Evolutionary conservation across 2,329 filamentous ascomycete genomes (phyloP).

Genomic region (Pyricularia sp.): DNA sequence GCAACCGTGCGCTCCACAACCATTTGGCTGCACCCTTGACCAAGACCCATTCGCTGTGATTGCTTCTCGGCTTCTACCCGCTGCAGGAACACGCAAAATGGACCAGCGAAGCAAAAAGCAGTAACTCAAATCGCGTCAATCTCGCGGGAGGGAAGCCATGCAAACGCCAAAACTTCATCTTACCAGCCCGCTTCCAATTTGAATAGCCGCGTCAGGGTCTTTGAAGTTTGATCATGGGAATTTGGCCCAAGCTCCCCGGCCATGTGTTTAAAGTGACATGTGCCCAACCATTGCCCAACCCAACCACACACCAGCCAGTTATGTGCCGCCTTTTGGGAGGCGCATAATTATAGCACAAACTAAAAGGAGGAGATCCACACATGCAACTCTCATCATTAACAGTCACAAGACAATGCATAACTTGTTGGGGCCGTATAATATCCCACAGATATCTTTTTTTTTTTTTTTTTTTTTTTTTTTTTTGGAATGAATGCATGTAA

Average conservation of each 20-base stretch:
- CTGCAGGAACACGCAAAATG: neutral
- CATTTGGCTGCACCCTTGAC: neutral
- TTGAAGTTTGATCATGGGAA: no score
- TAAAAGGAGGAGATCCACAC: neutral
- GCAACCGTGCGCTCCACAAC: constrained; percentile 13
- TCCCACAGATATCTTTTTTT: neutral
- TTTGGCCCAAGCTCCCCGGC: neutral
- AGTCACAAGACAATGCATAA: neutral
- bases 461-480: no score
- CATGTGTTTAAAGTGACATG: neutral
- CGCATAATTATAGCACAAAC: neutral
- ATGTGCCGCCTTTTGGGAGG: neutral
- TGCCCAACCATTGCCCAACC: neutral
- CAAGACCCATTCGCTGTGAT: neutral
- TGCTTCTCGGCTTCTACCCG: neutral
- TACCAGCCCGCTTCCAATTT: neutral
- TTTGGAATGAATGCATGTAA: neutral
- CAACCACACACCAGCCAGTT: neutral
- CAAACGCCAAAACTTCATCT: neutral
- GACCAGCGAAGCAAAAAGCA: neutral
- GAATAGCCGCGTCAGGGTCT: neutral
- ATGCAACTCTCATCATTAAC: neutral
- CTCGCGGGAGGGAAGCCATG: neutral
- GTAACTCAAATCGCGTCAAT: neutral
- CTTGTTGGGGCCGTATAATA: neutral